phyloP scores from a whole-genome alignment of 495 filamentous ascomycete species.

The Penicillium daleae region DNA sequence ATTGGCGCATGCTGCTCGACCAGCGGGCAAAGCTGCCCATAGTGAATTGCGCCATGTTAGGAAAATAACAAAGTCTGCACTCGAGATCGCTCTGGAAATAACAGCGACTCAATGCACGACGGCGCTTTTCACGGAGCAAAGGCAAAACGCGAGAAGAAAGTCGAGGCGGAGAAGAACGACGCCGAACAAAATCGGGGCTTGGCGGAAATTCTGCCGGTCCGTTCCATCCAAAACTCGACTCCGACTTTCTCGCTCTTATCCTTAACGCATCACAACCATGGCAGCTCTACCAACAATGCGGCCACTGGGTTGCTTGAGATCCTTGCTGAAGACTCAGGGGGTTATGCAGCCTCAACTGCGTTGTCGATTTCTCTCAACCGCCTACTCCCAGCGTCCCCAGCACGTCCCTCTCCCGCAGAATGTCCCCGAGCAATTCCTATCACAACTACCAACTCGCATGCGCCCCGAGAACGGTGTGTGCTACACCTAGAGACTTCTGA shows the following conservation, averaged over 20 bases:
- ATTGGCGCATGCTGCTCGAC: conserved; percentile 40
- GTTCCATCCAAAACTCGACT: conserved; percentile 37
- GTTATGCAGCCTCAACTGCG: conserved; percentile 46
- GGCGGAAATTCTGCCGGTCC: conserved; percentile 50
- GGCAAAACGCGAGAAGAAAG: conserved; percentile 21
- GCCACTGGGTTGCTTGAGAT: conserved; percentile 71
- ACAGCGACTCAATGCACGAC: neutral
- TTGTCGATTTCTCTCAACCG: conserved; percentile 46
- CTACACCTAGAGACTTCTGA: neutral
- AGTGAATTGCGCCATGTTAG: conserved; percentile 45
- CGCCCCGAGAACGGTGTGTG: conserved; percentile 42
- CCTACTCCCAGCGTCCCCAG: conserved; percentile 41
- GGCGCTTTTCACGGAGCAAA: neutral
- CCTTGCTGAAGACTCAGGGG: conserved; percentile 49
- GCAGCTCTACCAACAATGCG: conserved; percentile 61
- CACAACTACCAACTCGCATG: conserved; percentile 45
- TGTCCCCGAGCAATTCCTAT: conserved; percentile 45
- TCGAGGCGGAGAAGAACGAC: conserved; percentile 12
- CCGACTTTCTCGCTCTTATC: conserved; percentile 31
- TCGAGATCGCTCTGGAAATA: neutral
- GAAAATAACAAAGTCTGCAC: neutral
- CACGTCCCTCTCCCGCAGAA: conserved; percentile 45
- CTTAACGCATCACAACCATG: conserved; percentile 49
- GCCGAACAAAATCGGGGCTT: conserved; percentile 39
- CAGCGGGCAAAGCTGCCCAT: conserved; percentile 45